A percentile compares a stretch with the other conserved stretches of the same genome.
Evolutionary conservation across 768 basidiomycete genomes (phyloP).

Genomic region (Sistotremastrum suecicum): DNA sequence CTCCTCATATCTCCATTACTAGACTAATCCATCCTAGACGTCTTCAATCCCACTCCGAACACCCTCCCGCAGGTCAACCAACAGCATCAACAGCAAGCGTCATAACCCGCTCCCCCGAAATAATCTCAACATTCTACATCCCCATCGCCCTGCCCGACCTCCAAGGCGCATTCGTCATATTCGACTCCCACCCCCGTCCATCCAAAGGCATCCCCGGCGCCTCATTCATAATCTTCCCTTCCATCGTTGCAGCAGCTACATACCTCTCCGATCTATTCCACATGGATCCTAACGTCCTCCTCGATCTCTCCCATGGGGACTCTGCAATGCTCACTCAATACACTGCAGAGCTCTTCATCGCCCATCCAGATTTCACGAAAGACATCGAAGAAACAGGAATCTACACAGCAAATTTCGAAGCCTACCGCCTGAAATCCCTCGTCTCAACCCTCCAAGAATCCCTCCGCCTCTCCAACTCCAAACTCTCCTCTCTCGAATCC

Average conservation of each 20-base stretch:
- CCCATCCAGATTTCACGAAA: constrained; percentile 3
- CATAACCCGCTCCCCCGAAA: constrained; percentile 62
- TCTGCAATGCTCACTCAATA: constrained; percentile 46
- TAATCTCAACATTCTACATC: constrained; percentile 37
- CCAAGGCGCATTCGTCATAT: constrained; percentile 36
- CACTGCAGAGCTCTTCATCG: constrained; percentile 41
- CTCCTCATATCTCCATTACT: not conserved
- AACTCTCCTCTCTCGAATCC: too few species aligned
- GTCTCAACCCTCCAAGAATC: too few species aligned
- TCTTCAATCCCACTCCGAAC: constrained; percentile 10
- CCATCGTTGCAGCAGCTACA: constrained; percentile 26
- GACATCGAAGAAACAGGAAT: too few species aligned
- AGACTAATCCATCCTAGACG: not conserved
- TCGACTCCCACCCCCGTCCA: constrained; percentile 54
- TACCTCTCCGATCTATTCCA: constrained; percentile 36
- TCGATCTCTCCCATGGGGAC: constrained; percentile 42
- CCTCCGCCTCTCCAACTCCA: too few species aligned
- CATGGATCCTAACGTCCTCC: constrained; percentile 29
- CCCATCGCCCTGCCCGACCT: constrained; percentile 2
- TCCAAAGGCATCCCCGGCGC: constrained; percentile 40
- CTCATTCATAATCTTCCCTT: constrained; percentile 40
- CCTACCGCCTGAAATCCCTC: too few species aligned
- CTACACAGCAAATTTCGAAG: too few species aligned
- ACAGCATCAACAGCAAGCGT: constrained; percentile 24
- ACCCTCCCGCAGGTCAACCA: constrained; percentile 10